Evolutionary conservation across 2,329 filamentous ascomycete genomes (phyloP), one percentile per base, ranked within the genome.

Genomic region (Cadophora luteo-olivacea): DNA sequence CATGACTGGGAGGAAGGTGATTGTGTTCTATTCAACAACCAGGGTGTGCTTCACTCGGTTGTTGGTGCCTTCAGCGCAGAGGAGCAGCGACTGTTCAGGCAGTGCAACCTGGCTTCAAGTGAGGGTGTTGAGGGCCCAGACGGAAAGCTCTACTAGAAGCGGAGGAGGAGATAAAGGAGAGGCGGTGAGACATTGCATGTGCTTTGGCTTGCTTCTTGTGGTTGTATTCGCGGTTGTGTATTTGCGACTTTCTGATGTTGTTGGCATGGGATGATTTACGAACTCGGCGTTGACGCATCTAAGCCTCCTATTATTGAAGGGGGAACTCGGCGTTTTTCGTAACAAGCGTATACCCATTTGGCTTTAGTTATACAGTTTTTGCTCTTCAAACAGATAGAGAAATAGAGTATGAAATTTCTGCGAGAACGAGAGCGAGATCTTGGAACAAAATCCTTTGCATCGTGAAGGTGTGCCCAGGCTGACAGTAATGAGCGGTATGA

Each of bases 1-100:
- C 89, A 93, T 74, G 90, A 94, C 73, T 94, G 92, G 92, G 82
- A 90, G 73, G 88, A 92, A 76, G 91, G 91, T 5, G 92, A 94
- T 76, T 80, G 93, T 67, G 92, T 93, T 0, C 81, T 94, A 32
- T 94, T 94, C 79, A 90, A 94, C 78, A 94, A 94, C 76, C 87
- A 91, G 11, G 92, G 91, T 0, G 83, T 93, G 19, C 77, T 94
- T 66, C 92, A 95, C 78, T 90, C 87, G 3, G 92, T 94, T 1
- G 91, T 92, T 0, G 92, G 91, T 0, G 89, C 89, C 0, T 94
- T 94, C 79, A 84, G 85, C 8, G 86, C 89, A 61, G 86, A 91
- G n/a, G 91, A 94, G 81, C 87, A 93, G 38, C 81, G 92, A 55
- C 78, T 94, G 69, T 94, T 94, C 77, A 82, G 91, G 70, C 92